Evolutionary conservation across 2,329 filamentous ascomycete genomes (phyloP).

Genomic region (Pseudocercospora musae): DNA sequence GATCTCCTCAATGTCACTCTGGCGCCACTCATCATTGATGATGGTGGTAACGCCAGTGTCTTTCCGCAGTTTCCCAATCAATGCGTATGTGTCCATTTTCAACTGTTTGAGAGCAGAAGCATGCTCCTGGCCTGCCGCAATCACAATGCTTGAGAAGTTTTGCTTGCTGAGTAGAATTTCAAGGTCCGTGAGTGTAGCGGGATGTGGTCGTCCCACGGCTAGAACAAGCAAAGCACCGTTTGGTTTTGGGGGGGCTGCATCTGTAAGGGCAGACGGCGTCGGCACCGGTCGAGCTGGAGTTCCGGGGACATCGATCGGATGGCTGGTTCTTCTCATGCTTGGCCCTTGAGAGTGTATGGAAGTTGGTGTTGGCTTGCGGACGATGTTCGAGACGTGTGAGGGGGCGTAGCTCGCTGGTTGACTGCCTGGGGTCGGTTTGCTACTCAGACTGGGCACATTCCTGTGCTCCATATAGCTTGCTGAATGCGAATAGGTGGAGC

Average conservation of each 20-base stretch:
- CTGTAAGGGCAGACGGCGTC: background rate
- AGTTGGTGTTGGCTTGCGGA: conserved; percentile 5
- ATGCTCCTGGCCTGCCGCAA: conserved; percentile 16
- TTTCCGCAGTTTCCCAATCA: conserved; percentile 23
- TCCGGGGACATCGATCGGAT: background rate
- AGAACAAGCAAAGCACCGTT: conserved; percentile 19
- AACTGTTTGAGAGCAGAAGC: conserved; percentile 24
- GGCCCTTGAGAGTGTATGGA: conserved; percentile 1
- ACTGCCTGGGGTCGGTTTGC: background rate
- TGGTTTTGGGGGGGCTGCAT: conserved; percentile 1
- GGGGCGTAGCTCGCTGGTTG: conserved; percentile 13
- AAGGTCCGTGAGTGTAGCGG: conserved; percentile 14
- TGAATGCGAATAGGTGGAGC: background rate
- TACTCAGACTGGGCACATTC: background rate
- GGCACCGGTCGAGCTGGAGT: background rate
- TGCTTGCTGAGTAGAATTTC: conserved; percentile 22
- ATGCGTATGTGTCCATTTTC: conserved; percentile 25
- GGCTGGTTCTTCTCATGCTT: conserved; percentile 2
- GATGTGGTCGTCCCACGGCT: conserved; percentile 8
- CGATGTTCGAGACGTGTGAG: conserved; percentile 9
- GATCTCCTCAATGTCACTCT: conserved; percentile 18
- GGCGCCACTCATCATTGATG: conserved; percentile 19
- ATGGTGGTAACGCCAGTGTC: conserved; percentile 26
- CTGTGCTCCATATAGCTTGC: conserved; percentile 5
- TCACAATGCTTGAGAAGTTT: conserved; percentile 15